phyloP scores from a whole-genome alignment of 768 basidiomycete species.

The Mycena belliarum region DNA sequence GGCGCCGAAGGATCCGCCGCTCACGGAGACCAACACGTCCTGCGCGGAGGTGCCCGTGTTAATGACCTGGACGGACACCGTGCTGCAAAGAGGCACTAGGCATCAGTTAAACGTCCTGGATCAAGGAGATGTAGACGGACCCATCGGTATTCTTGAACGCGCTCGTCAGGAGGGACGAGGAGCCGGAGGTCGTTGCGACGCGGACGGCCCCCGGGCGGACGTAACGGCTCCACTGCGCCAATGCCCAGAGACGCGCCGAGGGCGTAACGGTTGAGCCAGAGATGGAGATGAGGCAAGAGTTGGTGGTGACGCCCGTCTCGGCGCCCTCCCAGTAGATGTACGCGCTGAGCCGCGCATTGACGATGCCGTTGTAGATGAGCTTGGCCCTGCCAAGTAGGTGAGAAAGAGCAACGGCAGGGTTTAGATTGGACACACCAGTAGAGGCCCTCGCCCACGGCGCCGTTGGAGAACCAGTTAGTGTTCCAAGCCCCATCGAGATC shows the following conservation, averaged over 20 bases:
- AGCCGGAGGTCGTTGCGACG: conserved; percentile 10
- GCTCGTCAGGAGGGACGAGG: conserved; percentile 5
- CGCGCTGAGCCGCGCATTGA: conserved; percentile 12
- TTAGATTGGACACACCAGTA: conserved; percentile 6
- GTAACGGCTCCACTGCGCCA: conserved; percentile 16
- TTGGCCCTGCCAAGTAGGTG: conserved; percentile 2
- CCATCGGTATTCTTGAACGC: conserved; percentile 16
- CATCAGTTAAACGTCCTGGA: no score
- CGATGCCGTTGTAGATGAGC: conserved; percentile 18
- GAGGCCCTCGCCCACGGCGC: conserved; percentile 13
- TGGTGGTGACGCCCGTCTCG: conserved; percentile 9
- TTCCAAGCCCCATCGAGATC: conserved; percentile 15
- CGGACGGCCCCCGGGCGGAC: conserved; percentile 12
- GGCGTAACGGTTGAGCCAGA: conserved; percentile 9
- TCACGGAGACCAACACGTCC: conserved; percentile 2
- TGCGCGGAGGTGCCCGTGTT: conserved; percentile 10
- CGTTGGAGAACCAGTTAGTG: conserved; percentile 8
- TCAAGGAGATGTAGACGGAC: no score
- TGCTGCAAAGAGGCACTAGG: no score
- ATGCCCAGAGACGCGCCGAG: conserved; percentile 14
- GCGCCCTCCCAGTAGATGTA: conserved; percentile 19
- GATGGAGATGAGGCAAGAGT: conserved; percentile 1
- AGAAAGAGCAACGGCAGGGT: not conserved
- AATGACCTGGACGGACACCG: conserved; percentile 13
- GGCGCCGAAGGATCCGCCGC: conserved; percentile 4